Base-by-base conservation (phyloP, 202 grass and related monocot genomes). In the Schoenoplectus triqueter region DNA sequence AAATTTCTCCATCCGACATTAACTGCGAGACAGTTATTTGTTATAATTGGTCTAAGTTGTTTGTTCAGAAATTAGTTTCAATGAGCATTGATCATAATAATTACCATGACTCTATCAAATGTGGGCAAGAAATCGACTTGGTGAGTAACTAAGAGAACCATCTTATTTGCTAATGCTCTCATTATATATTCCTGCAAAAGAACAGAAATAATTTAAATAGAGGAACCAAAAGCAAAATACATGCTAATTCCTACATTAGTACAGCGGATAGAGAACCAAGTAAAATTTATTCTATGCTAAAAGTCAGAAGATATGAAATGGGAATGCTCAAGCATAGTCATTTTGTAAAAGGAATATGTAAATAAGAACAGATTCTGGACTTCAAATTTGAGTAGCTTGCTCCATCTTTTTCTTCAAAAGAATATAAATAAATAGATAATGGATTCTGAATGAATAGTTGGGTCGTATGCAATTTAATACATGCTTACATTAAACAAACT, bases 91-190 rank as follows among this genome's bases (percentile, higher is more conserved):
- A 52, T 68, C 64, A 39, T 77, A 51, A 9, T 66, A 65, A 62
- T 63, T 85, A 92, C 95, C 92, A 95, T 59, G 89, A 95, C 91
- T n/a, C 66, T 85, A 86, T 98, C 89, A 83, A 98, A 98, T 64
- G 89, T 86, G 1, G 91, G 91, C 64, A 98, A 82, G 85, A 98
- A 98, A 90, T 98, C 95, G 2, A 95, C 95, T 95, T 98, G 92
- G 61, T 98, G 95, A 13, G 95, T 93, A 82, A 95, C 95, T 80
- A 98, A 69, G 69, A 98, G 61, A 39, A 98, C 88, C 55, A 89
- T 92, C 87, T 98, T 98, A 52, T 92, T 89, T 85, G 88, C 88
- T 64, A 98, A 88, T 87, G 91, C 95, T 61, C 67, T 80, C 91
- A 92, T 95, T 71, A 98, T 91, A 82, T 98, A 98, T 87, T 93